Conservation (phyloP, 2,329 filamentous ascomycete species). For the Samsoniella hepiali region DNA sequence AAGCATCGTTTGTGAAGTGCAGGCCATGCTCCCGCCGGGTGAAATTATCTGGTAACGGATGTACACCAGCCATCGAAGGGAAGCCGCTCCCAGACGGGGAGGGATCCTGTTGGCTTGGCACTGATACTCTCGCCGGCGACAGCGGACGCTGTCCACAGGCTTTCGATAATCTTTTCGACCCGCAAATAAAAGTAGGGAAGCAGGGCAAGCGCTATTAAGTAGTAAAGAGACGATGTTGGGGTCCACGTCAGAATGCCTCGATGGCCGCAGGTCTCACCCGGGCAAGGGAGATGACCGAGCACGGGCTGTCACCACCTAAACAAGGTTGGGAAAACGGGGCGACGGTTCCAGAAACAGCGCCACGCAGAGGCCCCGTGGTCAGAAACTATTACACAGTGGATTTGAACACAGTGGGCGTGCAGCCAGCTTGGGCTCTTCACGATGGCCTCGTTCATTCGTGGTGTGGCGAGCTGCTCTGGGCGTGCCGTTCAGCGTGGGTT, state of each 20-base stretch:
- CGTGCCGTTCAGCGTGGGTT: constrained; percentile 5
- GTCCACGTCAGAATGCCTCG: constrained; percentile 20
- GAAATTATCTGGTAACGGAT: constrained; percentile 19
- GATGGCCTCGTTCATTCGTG: constrained; percentile 16
- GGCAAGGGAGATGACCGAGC: constrained; percentile 26
- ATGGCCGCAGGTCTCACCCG: constrained; percentile 26
- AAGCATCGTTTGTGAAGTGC: constrained; percentile 32
- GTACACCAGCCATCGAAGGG: constrained; percentile 24
- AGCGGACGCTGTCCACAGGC: constrained; percentile 15
- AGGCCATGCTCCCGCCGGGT: constrained; percentile 28
- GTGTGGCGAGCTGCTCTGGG: background rate
- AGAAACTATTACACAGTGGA: background rate
- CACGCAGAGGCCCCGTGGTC: constrained; percentile 14
- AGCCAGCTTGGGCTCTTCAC: constrained; percentile 11
- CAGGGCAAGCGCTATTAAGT: constrained; percentile 20
- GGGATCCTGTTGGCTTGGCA: constrained; percentile 20
- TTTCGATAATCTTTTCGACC: constrained; percentile 16
- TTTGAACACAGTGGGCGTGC: background rate
- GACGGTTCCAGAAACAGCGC: constrained; percentile 17
- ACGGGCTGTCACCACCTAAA: constrained; percentile 13
- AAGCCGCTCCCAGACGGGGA: constrained; percentile 19
- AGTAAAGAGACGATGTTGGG: constrained; percentile 22
- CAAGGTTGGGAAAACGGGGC: constrained; percentile 9
- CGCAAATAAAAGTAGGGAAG: constrained; percentile 20
- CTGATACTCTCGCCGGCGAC: constrained; percentile 5